Base-by-base conservation (phyloP, 208 protist species). In the Leishmania lainsoni region DNA sequence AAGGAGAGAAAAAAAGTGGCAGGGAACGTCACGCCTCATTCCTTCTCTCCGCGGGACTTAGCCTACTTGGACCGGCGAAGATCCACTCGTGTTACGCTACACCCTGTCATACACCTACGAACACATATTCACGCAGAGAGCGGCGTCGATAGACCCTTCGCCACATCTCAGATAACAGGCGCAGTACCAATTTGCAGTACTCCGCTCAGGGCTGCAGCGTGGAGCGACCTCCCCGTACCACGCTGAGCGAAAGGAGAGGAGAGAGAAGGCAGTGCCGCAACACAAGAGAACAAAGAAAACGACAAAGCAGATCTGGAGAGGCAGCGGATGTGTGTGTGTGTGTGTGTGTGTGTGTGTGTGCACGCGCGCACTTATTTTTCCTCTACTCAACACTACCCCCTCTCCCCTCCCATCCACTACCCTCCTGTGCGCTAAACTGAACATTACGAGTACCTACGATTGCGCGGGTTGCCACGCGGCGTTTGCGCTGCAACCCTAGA, bases 401-500 rank as follows among this genome's bases (percentile, higher is more conserved):
- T 5, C 10, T 29, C 9, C 14, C n/a, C 0, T 20, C 29, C 61
- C n/a, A 61, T 17, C 58, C 14, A 14, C 58, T n/a, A 5, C 9
- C 39, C 45, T 16, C 35, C 35, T 39, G 35, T 39, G 35, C 35
- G 58, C 58, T 16, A 49, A 72, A 58, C 76, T 16, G 39, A 2
- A 45, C 82, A 87, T 58, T 87, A 78, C 51, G 80, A 90, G 75
- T 87, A 90, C 10, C 81, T 81, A 26, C 87, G 78, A 8, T 45
- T 78, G 69, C 74, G 79, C 52, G 65, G 32, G 79, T 86, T 74
- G 32, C 63, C 48, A 3, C 69, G 69, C 20, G 76, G 52, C 6
- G 48, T 58, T 32, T 73, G 76, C 9, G 35, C 78, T 2, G 75
- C 72, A 8, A 8, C n/a, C 26, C 84, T 85, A 12, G 83, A 80